Conservation (phyloP, 176 grass and related monocot genomes). For the Paspalum vaginatum region DNA sequence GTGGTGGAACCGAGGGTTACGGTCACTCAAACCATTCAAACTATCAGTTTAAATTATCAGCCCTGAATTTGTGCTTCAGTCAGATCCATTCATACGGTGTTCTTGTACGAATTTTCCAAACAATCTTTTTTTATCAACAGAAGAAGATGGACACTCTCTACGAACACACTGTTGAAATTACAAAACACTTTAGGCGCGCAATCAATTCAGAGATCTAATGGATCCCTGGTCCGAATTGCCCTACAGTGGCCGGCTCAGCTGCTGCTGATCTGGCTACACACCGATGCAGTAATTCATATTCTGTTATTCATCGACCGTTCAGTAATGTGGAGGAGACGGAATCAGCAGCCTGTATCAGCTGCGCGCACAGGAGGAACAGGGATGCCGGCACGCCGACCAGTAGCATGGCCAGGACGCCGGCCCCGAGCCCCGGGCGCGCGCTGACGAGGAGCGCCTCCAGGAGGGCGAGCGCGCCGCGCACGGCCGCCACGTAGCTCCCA, state of each 20-base stretch:
- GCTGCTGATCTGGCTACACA: background rate
- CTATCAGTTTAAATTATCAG: constrained; percentile 26
- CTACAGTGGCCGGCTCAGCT: background rate
- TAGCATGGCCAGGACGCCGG: constrained; percentile 50
- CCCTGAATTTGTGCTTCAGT: constrained; percentile 29
- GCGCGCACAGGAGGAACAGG: constrained; percentile 33
- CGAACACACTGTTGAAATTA: background rate
- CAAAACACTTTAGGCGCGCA: background rate
- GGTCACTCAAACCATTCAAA: constrained; percentile 26
- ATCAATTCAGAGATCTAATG: background rate
- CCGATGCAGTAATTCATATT: background rate
- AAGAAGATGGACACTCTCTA: background rate
- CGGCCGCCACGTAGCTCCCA: constrained; percentile 53
- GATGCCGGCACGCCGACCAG: constrained; percentile 57
- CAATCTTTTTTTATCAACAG: background rate
- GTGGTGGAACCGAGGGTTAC: constrained; percentile 32
- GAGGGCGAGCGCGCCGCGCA: constrained; percentile 43
- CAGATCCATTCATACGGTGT: background rate
- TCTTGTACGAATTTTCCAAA: background rate
- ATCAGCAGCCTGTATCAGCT: constrained; percentile 21
- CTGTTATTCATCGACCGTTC: background rate
- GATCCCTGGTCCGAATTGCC: background rate
- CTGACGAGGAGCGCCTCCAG: constrained; percentile 57
- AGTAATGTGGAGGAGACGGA: constrained; percentile 4
- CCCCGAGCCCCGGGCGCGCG: constrained; percentile 53